phyloP scores from a whole-genome alignment of 2,329 filamentous ascomycete species.

The Aspergillus sp. region DNA sequence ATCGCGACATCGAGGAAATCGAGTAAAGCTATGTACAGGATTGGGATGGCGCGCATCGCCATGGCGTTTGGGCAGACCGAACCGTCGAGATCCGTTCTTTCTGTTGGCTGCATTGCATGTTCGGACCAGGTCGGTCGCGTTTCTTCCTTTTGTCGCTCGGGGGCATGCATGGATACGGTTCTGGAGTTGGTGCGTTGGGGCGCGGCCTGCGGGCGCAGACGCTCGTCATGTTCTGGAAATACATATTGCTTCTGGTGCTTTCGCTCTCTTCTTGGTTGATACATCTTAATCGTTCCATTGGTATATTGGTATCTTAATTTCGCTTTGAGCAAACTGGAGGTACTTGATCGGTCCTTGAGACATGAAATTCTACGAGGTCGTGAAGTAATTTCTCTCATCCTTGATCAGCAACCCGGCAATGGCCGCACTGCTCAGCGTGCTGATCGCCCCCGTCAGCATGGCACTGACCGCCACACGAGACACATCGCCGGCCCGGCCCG shows the following conservation, averaged over 20 bases:
- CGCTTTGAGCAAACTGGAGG: neutral
- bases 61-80: constrained; percentile 3
- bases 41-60: neutral
- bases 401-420: constrained; percentile 75
- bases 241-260: neutral
- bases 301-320: no score
- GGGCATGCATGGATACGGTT: constrained; percentile 1
- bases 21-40: constrained; percentile 27
- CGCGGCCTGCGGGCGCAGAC: neutral
- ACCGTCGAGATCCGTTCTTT: neutral
- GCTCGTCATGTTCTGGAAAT: no score
- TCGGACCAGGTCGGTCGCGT: neutral
- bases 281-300: no score
- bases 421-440: constrained; percentile 74
- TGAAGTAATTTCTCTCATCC: constrained; percentile 33
- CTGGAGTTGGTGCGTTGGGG: constrained; percentile 16
- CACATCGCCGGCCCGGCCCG: constrained; percentile 71
- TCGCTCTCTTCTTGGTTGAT: no score
- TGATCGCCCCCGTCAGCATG: constrained; percentile 72
- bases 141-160: neutral
- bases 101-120: constrained; percentile 5
- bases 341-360: neutral
- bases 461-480: constrained; percentile 74
- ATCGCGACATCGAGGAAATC: constrained; percentile 56
- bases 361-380: neutral